These are phyloP conservation scores for Colletotrichum cereale DNA, from an alignment of 2,329 filamentous ascomycete genomes.

Conservation along the genomic window DNA sequence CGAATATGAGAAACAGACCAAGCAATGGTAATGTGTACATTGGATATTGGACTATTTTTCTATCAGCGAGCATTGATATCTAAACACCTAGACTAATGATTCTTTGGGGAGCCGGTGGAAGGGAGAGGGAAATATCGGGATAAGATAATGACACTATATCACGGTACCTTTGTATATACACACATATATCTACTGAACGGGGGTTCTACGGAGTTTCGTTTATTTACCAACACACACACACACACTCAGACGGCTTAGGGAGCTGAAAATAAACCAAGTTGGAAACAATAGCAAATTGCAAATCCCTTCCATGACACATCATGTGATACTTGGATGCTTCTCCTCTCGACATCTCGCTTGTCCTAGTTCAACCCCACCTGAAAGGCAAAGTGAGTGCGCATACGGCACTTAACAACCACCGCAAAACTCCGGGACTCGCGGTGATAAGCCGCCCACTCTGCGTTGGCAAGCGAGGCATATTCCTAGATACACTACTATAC, in stretches of 20 bases:
- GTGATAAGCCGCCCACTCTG: conserved; percentile 1
- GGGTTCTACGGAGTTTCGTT: background rate
- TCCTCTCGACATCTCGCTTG: background rate
- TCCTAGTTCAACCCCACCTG: background rate
- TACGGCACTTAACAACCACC: background rate
- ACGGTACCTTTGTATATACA: conserved; percentile 18
- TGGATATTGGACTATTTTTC: conserved; percentile 8
- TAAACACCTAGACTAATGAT: conserved; percentile 37
- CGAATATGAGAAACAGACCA: background rate
- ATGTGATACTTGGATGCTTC: background rate
- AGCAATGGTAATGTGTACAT: conserved; percentile 34
- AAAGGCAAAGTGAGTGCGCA: background rate
- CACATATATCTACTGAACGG: conserved; percentile 8
- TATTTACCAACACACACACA: background rate
- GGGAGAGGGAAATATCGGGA: conserved; percentile 11
- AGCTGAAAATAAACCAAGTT: background rate
- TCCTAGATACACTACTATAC: background rate
- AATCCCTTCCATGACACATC: background rate
- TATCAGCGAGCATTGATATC: conserved; percentile 40
- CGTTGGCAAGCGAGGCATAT: conserved; percentile 14
- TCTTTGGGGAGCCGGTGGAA: background rate
- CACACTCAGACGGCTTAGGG: background rate
- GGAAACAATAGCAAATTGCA: no score
- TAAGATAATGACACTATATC: conserved; percentile 27
- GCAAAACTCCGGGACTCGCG: conserved; percentile 1